Percentiles rank a stretch among this genome's conserved stretches.
phyloP scores from a whole-genome alignment of 768 basidiomycete species.

The Boletus bicolor region DNA sequence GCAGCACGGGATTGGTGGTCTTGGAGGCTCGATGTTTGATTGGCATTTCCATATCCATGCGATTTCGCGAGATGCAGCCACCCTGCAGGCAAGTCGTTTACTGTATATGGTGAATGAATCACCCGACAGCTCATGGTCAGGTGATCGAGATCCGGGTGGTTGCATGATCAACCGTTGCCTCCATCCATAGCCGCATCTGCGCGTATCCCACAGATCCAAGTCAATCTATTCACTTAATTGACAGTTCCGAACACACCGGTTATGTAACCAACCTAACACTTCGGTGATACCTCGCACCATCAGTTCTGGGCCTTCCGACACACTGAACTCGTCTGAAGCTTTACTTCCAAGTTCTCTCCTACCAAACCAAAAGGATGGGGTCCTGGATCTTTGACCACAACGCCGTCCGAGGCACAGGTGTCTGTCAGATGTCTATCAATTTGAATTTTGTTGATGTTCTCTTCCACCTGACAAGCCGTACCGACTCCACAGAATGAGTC shows the following conservation, averaged over 20 bases:
- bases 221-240: not conserved
- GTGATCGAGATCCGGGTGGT: slow-evolving; percentile 12
- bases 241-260: not conserved
- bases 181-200: not conserved
- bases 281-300: not conserved
- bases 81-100: not conserved
- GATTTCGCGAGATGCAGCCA: not conserved
- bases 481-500: not conserved
- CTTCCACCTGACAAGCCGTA: not conserved
- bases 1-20: not conserved
- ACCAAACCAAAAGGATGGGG: not conserved
- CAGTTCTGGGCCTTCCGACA: not conserved
- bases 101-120: slow-evolving; percentile 6
- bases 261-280: slow-evolving; percentile 2
- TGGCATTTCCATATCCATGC: slow-evolving; percentile 6
- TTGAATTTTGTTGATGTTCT: slow-evolving; percentile 3
- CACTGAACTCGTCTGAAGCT: not conserved
- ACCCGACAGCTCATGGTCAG: not conserved
- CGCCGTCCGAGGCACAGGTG: not conserved
- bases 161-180: slow-evolving; percentile 2
- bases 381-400: not conserved
- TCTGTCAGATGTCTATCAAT: slow-evolving; percentile 3
- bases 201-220: not conserved
- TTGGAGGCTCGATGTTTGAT: not conserved
- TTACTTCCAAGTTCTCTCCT: not conserved